Base-by-base conservation (phyloP, 2,329 filamentous ascomycete species). In the Helotiales sp. region DNA sequence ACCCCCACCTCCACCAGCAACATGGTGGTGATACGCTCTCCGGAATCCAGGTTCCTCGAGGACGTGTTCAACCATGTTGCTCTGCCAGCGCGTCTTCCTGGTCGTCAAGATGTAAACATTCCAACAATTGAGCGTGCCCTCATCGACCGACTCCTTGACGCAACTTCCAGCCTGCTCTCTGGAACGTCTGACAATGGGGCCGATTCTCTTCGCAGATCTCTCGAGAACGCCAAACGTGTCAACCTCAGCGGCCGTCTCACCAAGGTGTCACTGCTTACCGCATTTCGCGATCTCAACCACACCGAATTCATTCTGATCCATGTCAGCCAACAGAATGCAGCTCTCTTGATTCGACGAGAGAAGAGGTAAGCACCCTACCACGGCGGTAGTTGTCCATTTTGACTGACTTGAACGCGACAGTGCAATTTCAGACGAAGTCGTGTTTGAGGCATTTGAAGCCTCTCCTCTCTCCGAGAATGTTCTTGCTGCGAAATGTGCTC, bases 361-460 rank as follows among this genome's bases (percentile, higher is more conserved):
- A 6, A 20, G 11, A 66, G 64, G 80, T 82, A 73, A 73, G 76
- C 69, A 43, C 24, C 17, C n/a, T 26, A 15, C 10, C 6, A 32
- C 43, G 17, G 15, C 1, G 55, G 11, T 15, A 22, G 10, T 30
- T n/a, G 10, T 34, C 26, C 20, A 61, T 47, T 34, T 30, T 37
- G 24, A 32, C 22, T 47, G 43, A 11, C 45, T 1, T 24, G 2
- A 6, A 47, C 15, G 6, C n/a, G n/a, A n/a, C n/a, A n/a, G n/a
- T n/a, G n/a, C n/a, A n/a, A n/a, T n/a, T n/a, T n/a, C n/a, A n/a
- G 30, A 78, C 52, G 22, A 69, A 71, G 69, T 84, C 71, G 20
- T 87, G 64, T 85, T 90, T 55, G 89, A 91, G 74, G 81, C 81
- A 0, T 91, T 91, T 64, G 88, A 91, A 73, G 80, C 84, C 0